Evolutionary conservation across 2,329 filamentous ascomycete species (phyloP).

Genomic region (Aspergillus piperis): DNA sequence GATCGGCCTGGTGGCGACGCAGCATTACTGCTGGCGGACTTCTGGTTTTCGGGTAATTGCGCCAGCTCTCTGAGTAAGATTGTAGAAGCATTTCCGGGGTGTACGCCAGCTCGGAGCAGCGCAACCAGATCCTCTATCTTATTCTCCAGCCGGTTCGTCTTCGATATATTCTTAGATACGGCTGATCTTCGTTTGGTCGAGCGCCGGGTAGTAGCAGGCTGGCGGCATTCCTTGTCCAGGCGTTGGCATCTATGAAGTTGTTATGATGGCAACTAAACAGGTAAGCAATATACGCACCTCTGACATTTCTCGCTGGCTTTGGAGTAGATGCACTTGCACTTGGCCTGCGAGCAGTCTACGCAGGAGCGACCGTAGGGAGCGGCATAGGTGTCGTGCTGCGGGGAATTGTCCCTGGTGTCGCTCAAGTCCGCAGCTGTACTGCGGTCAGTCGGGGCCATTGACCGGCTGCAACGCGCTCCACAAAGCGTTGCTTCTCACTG

Average conservation of each 20-base stretch:
- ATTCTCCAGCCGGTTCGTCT: conserved; percentile 27
- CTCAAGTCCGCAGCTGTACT: not conserved
- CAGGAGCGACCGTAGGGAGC: conserved; percentile 21
- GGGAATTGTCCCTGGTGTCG: not conserved
- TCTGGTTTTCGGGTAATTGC: not conserved
- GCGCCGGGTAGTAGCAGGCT: conserved; percentile 36
- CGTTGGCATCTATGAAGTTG: conserved; percentile 42
- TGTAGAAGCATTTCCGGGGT: not conserved
- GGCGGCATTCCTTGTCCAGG: conserved; percentile 44
- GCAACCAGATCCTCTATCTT: conserved; percentile 30
- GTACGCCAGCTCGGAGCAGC: conserved; percentile 20
- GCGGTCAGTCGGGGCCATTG: conserved; percentile 1
- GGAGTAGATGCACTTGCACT: conserved; percentile 26
- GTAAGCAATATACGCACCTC: conserved; percentile 9
- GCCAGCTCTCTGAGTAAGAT: not conserved
- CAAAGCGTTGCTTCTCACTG: not conserved
- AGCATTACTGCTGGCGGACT: not conserved
- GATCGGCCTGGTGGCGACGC: not conserved
- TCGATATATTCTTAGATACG: conserved; percentile 10
- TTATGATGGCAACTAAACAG: not conserved
- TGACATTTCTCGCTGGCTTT: conserved; percentile 5
- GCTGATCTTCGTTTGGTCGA: conserved; percentile 18
- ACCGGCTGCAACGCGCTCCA: not conserved
- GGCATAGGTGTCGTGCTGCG: conserved; percentile 7
- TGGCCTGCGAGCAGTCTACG: conserved; percentile 25